Percentiles rank a stretch among this genome's conserved stretches.
phyloP scores from a whole-genome alignment of 2,329 filamentous ascomycete genomes.

The Aspergillus uvarum region DNA sequence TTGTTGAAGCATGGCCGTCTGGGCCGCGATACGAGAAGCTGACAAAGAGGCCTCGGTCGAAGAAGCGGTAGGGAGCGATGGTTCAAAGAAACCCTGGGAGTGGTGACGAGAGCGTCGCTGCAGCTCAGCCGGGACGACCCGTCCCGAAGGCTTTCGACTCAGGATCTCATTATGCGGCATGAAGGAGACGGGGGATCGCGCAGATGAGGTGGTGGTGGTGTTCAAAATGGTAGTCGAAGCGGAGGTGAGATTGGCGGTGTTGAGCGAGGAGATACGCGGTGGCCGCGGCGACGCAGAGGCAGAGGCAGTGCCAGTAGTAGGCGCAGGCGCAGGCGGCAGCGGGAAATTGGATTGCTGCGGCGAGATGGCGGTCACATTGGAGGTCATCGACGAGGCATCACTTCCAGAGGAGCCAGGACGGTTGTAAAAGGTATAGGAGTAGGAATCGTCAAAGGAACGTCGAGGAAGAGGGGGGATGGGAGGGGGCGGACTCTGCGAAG shows the following conservation, averaged over 20 bases:
- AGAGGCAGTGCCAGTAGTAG: conserved; percentile 8
- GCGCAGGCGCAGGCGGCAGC: conserved; percentile 9
- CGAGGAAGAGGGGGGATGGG: conserved; percentile 19
- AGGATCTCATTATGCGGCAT: conserved; percentile 41
- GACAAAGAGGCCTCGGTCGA: conserved; percentile 50
- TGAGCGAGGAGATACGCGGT: conserved; percentile 29
- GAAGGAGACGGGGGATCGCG: conserved; percentile 31
- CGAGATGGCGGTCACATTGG: conserved; percentile 46
- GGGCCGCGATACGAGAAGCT: conserved; percentile 64
- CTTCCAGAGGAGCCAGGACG: conserved; percentile 47
- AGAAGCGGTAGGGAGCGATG: conserved; percentile 58
- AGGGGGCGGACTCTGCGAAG: conserved; percentile 18
- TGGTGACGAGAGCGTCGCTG: conserved; percentile 52
- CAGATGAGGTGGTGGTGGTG: conserved; percentile 27
- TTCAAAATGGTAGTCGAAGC: conserved; percentile 35
- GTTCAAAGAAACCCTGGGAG: conserved; percentile 68
- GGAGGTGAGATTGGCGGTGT: conserved; percentile 26
- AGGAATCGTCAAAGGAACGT: conserved; percentile 33
- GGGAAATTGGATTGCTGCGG: conserved; percentile 39
- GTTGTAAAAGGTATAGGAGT: conserved; percentile 22
- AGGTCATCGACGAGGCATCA: conserved; percentile 47
- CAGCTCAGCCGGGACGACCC: conserved; percentile 37
- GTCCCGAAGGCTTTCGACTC: conserved; percentile 40
- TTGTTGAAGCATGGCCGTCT: conserved; percentile 62
- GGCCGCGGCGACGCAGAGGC: conserved; percentile 26